A percentile compares a stretch with the other conserved stretches of the same genome.
phyloP scores from a whole-genome alignment of 2,329 filamentous ascomycete genomes.

The Cladobotryum mycophilum region DNA sequence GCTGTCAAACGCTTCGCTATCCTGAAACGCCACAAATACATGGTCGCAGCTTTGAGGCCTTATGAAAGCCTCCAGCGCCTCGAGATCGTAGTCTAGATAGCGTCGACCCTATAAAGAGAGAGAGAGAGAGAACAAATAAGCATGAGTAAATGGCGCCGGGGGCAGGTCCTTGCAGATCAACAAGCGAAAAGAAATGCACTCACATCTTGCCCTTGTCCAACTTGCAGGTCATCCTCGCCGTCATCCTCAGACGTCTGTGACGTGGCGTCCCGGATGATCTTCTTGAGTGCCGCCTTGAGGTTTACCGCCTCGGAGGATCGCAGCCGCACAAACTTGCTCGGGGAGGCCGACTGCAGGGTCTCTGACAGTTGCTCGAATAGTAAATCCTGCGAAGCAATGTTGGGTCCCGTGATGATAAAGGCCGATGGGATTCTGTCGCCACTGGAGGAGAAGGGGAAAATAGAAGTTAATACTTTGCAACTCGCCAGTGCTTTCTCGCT shows the following conservation, averaged over 20 bases:
- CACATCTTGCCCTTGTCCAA: constrained; percentile 43
- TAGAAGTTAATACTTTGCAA: background rate
- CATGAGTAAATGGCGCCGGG: background rate
- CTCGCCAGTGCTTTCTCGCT: too few relatives aligned
- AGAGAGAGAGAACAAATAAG: background rate
- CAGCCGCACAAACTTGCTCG: constrained; percentile 57
- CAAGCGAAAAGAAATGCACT: constrained; percentile 16
- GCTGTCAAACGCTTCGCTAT: constrained; percentile 76
- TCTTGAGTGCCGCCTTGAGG: constrained; percentile 65
- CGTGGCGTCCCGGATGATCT: constrained; percentile 62
- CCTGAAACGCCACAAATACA: constrained; percentile 68
- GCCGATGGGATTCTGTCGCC: constrained; percentile 56
- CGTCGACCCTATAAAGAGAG: constrained; percentile 46
- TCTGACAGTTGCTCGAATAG: constrained; percentile 66
- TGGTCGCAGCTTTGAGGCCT: constrained; percentile 47
- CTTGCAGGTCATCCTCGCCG: constrained; percentile 50
- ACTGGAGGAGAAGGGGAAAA: constrained; percentile 14
- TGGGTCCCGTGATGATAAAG: constrained; percentile 72
- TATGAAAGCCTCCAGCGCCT: constrained; percentile 58
- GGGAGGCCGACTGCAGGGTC: constrained; percentile 39
- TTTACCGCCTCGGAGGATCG: constrained; percentile 67
- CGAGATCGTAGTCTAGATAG: constrained; percentile 72
- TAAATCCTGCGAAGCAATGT: constrained; percentile 67
- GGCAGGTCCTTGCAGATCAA: background rate
- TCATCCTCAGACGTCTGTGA: constrained; percentile 41